Evolutionary conservation across 2,329 filamentous ascomycete species (phyloP).

Genomic region (Aspergillus puulaauensis): DNA sequence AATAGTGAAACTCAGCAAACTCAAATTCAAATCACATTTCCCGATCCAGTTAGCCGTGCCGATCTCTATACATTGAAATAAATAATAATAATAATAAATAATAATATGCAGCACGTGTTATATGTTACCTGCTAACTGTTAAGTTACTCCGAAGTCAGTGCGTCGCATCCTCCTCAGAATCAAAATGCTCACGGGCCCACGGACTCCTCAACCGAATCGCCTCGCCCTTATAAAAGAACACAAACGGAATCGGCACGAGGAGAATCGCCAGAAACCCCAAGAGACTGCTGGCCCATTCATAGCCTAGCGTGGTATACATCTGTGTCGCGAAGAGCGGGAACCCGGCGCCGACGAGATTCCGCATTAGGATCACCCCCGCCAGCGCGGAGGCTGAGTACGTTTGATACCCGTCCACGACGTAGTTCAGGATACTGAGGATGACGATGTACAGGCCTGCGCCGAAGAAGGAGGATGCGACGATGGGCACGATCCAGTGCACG

Average conservation of each 20-base stretch:
- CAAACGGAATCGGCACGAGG: slow-evolving; percentile 37
- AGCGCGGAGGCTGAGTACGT: slow-evolving; percentile 48
- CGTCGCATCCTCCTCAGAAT: slow-evolving; percentile 26
- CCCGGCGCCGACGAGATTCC: slow-evolving; percentile 56
- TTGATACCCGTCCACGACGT: slow-evolving; percentile 63
- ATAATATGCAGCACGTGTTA: no score
- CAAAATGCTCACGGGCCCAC: slow-evolving; percentile 30
- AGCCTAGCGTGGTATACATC: slow-evolving; percentile 38
- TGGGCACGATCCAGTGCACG: slow-evolving; percentile 67
- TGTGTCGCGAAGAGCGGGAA: slow-evolving; percentile 35
- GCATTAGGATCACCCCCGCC: slow-evolving; percentile 72
- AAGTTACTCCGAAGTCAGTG: slow-evolving; percentile 13
- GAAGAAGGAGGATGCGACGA: slow-evolving; percentile 50
- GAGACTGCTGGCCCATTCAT: slow-evolving; percentile 39
- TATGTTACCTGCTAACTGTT: no score
- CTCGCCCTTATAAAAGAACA: slow-evolving; percentile 33
- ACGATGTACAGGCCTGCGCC: slow-evolving; percentile 38
- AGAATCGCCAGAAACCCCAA: slow-evolving; percentile 39
- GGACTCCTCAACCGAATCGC: slow-evolving; percentile 29
- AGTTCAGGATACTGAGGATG: slow-evolving; percentile 73
- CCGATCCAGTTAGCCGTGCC: background rate
- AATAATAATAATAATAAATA: no score
- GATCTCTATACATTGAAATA: background rate
- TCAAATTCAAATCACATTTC: background rate
- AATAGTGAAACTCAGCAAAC: no score